A percentile compares a stretch with the other conserved stretches of the same genome.
Evolutionary conservation across 495 filamentous ascomycete species (phyloP).

Genomic region (Entonaema liquescens): DNA sequence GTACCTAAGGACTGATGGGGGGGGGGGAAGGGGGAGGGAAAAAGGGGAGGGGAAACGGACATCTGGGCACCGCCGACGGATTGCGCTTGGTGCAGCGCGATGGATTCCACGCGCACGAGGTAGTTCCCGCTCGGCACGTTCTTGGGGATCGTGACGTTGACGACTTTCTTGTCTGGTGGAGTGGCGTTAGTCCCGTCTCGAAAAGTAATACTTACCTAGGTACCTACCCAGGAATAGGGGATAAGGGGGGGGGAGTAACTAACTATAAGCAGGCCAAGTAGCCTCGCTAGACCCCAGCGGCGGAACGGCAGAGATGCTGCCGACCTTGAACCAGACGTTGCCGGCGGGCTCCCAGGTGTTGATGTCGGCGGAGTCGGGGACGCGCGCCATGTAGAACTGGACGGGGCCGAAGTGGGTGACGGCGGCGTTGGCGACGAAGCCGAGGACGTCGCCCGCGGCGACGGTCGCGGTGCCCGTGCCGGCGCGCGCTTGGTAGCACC

Average conservation of each 20-base stretch:
- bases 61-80: slow-evolving; percentile 52
- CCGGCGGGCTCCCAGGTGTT: slow-evolving; percentile 58
- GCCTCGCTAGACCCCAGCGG: slow-evolving; percentile 39
- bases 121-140: slow-evolving; percentile 52
- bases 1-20: too few relatives aligned
- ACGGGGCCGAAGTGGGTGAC: slow-evolving; percentile 59
- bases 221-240: not conserved
- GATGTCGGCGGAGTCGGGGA: slow-evolving; percentile 51
- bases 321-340: slow-evolving; percentile 61
- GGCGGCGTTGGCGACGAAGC: slow-evolving; percentile 53
- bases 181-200: slow-evolving; percentile 18
- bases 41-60: not conserved
- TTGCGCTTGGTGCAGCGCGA: slow-evolving; percentile 53
- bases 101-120: slow-evolving; percentile 52
- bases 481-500: slow-evolving; percentile 53
- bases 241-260: slow-evolving; percentile 10
- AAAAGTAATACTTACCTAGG: not conserved
- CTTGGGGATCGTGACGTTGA: slow-evolving; percentile 52
- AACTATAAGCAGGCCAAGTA: slow-evolving; percentile 54
- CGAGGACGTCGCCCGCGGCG: slow-evolving; percentile 51
- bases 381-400: slow-evolving; percentile 60
- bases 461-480: slow-evolving; percentile 47
- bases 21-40: too few relatives aligned
- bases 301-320: slow-evolving; percentile 46
- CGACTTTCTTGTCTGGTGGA: slow-evolving; percentile 43